Evolutionary conservation across 2,329 filamentous ascomycete species (phyloP), one percentile per base, ranked within the genome.

Genomic region (Knoxdaviesia proteae): DNA sequence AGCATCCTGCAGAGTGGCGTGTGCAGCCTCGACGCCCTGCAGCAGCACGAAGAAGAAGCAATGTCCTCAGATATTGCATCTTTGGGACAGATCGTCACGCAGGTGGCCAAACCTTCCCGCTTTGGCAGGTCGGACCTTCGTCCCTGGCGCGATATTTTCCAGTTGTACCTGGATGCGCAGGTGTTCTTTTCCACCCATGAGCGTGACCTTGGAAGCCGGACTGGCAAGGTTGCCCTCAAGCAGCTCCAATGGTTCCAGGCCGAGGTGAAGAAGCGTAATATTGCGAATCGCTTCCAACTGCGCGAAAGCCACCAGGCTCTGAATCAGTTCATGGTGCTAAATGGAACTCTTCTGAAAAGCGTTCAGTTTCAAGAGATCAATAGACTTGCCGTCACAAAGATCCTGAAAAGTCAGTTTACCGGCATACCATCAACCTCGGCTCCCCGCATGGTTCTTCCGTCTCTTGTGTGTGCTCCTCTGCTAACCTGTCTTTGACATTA

Each of bases 341-440:
- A 93, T 54, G 63, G 72, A 30, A 69, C 73, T 42, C 67, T 93
- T n/a, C 65, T 92, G n/a, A 77, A 77, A 47, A 80, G 80, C 42
- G 66, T 93, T 48, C 77, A 78, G 46, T 93, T 92, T 50, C 82
- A 87, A 52, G 84, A 90, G 54, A 76, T 92, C 49, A 92, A 93
- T 52, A 72, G 74, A 49, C 70, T 70, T 32, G 84, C 84, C 1
- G 74, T 90, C 51, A 64, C 64, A 34, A 93, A 93, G 57, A 93
- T 93, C 42, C 60, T 93, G 42, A 93, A 93, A 57, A 93, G 78
- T 80, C 56, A 47, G 69, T 57, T 20, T 20, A 20, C 20, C 20
- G 20, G 20, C 20, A 20, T 20, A 20, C 20, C 20, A 20, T 20
- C 20, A 20, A 20, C 20, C 20, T 20, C 20, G 20, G 20, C 2